A percentile compares a stretch with the other conserved stretches of the same genome.
Evolutionary conservation across 805 yeast species (phyloP).

Genomic region (Blastobotrys chiropterorum): DNA sequence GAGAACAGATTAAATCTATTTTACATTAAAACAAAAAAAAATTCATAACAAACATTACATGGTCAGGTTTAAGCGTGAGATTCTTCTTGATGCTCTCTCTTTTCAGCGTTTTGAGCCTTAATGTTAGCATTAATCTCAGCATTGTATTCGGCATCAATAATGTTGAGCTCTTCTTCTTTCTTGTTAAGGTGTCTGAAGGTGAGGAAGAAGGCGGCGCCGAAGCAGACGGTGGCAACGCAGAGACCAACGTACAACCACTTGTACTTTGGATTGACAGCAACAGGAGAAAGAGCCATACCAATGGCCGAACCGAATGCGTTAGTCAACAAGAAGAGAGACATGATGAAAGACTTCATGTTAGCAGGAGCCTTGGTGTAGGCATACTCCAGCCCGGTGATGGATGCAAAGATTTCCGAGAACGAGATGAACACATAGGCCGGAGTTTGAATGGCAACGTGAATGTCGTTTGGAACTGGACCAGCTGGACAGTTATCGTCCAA

Average conservation of each 20-base stretch:
- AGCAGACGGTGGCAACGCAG: conserved; percentile 50
- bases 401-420: conserved; percentile 70
- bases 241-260: conserved; percentile 65
- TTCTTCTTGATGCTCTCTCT: neutral
- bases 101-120: conserved; percentile 7
- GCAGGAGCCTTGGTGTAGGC: conserved; percentile 81
- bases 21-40: neutral
- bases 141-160: conserved; percentile 37
- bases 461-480: conserved; percentile 36
- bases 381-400: conserved; percentile 75
- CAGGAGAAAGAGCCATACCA: conserved; percentile 66
- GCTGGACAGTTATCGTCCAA: conserved; percentile 42
- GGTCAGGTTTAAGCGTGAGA: neutral
- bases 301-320: conserved; percentile 74
- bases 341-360: conserved; percentile 57
- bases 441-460: conserved; percentile 67
- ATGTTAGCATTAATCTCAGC: conserved; percentile 25
- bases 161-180: conserved; percentile 53
- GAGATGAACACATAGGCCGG: conserved; percentile 71
- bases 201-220: conserved; percentile 59
- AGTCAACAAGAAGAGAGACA: conserved; percentile 57
- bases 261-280: conserved; percentile 62
- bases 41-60: neutral
- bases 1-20: too few species aligned
- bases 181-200: conserved; percentile 49